Percentiles rank a stretch among this genome's conserved stretches.
These are phyloP conservation scores for Phanerochaete sordida DNA, from an alignment of 768 basidiomycete species.

Conservation along the genomic window DNA sequence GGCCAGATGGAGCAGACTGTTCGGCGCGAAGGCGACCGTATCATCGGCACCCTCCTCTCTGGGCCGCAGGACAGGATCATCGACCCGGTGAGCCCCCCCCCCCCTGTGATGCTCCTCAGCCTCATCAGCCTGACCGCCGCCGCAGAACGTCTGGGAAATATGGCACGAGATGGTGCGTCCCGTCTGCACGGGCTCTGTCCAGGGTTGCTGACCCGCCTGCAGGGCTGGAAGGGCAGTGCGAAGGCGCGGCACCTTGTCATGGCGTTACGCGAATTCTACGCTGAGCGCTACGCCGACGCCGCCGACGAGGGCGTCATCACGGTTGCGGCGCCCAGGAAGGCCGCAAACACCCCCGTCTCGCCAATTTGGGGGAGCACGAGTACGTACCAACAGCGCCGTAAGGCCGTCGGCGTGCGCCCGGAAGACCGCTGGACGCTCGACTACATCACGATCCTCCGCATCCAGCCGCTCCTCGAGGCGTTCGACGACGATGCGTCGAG, in stretches of 20 bases:
- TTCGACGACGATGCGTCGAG: constrained; percentile 20
- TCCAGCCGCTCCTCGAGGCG: constrained; percentile 19
- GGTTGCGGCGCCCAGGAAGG: not conserved
- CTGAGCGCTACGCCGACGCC: not conserved
- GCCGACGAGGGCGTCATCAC: not conserved
- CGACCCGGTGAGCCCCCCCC: constrained; percentile 9
- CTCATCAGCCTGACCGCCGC: too few species aligned
- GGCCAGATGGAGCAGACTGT: constrained; percentile 2
- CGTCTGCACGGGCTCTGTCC: not conserved
- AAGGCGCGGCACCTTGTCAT: constrained; percentile 21
- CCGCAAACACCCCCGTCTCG: not conserved
- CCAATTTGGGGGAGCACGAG: not conserved
- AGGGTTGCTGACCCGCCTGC: not conserved
- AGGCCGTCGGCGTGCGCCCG: not conserved
- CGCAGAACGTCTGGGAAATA: constrained; percentile 14
- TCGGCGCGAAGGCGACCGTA: constrained; percentile 16
- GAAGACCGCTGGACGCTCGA: constrained; percentile 23
- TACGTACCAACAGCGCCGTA: not conserved
- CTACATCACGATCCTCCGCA: constrained; percentile 16
- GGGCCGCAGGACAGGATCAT: constrained; percentile 18
- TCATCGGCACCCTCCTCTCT: constrained; percentile 13
- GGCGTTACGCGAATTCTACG: constrained; percentile 20
- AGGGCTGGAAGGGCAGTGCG: constrained; percentile 22
- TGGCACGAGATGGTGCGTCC: constrained; percentile 17
- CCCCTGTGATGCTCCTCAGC: not conserved